These are phyloP conservation scores for Penicillium sp. DNA, from an alignment of 2,329 filamentous ascomycete species.

Conservation along the genomic window DNA sequence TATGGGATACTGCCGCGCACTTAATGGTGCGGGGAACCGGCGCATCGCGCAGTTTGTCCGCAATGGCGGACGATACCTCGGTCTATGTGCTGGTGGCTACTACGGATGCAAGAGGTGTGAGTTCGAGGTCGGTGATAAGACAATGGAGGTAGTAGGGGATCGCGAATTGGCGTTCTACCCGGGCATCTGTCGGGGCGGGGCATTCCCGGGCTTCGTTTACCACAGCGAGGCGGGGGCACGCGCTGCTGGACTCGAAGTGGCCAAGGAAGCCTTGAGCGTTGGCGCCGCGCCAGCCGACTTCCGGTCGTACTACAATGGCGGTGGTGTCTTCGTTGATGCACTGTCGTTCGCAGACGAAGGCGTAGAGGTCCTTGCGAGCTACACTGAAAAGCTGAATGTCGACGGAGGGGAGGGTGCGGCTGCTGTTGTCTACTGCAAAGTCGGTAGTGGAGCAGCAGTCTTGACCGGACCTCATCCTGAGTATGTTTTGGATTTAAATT, in stretches of 20 bases:
- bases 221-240: constrained; percentile 79
- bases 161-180: constrained; percentile 88
- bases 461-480: constrained; percentile 91
- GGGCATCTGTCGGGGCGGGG: constrained; percentile 77
- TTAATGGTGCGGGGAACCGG: constrained; percentile 86
- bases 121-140: constrained; percentile 81
- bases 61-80: constrained; percentile 79
- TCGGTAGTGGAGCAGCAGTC: constrained; percentile 75
- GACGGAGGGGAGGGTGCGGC: constrained; percentile 71
- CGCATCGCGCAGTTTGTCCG: constrained; percentile 82
- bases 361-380: constrained; percentile 79
- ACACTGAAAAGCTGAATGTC: constrained; percentile 70
- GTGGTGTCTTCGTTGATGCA: constrained; percentile 86
- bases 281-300: constrained; percentile 61
- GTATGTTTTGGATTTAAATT: constrained; percentile 48
- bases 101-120: constrained; percentile 80
- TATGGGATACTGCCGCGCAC: constrained; percentile 78
- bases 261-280: constrained; percentile 55
- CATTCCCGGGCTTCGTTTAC: constrained; percentile 88
- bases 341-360: constrained; percentile 58
- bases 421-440: constrained; percentile 77
- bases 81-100: constrained; percentile 92
- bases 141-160: constrained; percentile 79
- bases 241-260: constrained; percentile 65
- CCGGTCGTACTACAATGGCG: constrained; percentile 86